These are phyloP conservation scores for Thielaviopsis euricoi DNA, from an alignment of 2,329 filamentous ascomycete genomes.

Conservation along the genomic window DNA sequence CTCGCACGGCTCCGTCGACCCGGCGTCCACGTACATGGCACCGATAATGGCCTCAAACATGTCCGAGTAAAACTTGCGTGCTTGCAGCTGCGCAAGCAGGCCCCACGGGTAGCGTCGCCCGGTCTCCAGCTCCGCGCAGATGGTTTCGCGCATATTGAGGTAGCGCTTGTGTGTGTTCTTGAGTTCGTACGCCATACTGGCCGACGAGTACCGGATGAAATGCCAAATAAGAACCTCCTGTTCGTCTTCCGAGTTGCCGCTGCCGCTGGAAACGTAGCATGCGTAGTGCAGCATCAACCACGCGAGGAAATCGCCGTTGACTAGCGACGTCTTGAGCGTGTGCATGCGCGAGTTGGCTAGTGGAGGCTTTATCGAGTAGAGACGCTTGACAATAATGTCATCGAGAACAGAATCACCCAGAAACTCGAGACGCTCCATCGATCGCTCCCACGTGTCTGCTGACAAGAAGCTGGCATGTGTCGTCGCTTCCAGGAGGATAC, in stretches of 20 bases:
- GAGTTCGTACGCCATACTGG: constrained; percentile 19
- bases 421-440: constrained; percentile 66
- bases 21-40: constrained; percentile 70
- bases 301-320: constrained; percentile 65
- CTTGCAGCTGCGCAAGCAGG: constrained; percentile 44
- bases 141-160: constrained; percentile 26
- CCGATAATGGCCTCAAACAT: constrained; percentile 67
- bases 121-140: constrained; percentile 33
- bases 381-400: constrained; percentile 48
- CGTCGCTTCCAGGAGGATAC: constrained; percentile 59
- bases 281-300: constrained; percentile 31
- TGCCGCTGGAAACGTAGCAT: not conserved
- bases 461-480: constrained; percentile 51
- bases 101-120: constrained; percentile 59
- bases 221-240: constrained; percentile 39
- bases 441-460: constrained; percentile 23
- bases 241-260: constrained; percentile 21
- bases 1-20: constrained; percentile 40
- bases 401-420: constrained; percentile 78
- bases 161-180: constrained; percentile 25
- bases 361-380: constrained; percentile 32
- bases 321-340: constrained; percentile 54
- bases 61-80: constrained; percentile 70
- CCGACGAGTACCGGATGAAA: constrained; percentile 46
- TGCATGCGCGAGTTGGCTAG: constrained; percentile 50